phyloP scores from a whole-genome alignment of 2,329 filamentous ascomycete species.

The Magnaporthiopsis rhizophila region DNA sequence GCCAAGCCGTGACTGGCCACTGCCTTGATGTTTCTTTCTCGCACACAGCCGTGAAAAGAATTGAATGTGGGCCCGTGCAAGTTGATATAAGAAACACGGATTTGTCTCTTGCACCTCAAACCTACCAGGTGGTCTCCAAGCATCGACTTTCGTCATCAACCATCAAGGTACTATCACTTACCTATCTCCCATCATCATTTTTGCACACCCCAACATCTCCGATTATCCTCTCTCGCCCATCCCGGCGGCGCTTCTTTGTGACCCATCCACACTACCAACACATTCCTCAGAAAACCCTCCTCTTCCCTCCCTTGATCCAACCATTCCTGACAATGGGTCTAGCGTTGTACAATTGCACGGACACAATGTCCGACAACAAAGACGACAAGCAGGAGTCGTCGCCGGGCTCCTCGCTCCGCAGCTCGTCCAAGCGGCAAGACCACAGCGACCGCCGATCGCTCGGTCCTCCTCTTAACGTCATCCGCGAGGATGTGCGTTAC shows the following conservation, averaged over 20 bases:
- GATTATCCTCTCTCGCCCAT: too few relatives aligned
- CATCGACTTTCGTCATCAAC: neutral
- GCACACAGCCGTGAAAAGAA: neutral
- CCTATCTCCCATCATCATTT: neutral
- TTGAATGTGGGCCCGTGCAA: neutral
- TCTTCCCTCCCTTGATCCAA: neutral
- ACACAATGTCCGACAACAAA: neutral
- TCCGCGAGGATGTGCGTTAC: neutral
- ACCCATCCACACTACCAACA: too few relatives aligned
- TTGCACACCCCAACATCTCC: too few relatives aligned
- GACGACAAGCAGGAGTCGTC: constrained; percentile 1
- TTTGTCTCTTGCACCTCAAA: neutral
- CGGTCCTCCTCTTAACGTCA: neutral
- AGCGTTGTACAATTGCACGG: constrained; percentile 8
- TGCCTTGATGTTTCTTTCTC: neutral
- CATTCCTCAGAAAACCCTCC: too few relatives aligned
- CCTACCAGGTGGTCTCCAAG: too few relatives aligned
- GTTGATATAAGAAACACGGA: neutral
- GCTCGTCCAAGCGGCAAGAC: neutral
- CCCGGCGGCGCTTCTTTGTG: too few relatives aligned
- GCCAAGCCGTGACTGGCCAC: neutral
- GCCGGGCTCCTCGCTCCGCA: neutral
- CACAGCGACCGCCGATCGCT: neutral
- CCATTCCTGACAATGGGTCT: constrained; percentile 10
- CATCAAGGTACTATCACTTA: neutral